Conservation (phyloP, 2,329 filamentous ascomycete species). For the Penicillium corylophilum region DNA sequence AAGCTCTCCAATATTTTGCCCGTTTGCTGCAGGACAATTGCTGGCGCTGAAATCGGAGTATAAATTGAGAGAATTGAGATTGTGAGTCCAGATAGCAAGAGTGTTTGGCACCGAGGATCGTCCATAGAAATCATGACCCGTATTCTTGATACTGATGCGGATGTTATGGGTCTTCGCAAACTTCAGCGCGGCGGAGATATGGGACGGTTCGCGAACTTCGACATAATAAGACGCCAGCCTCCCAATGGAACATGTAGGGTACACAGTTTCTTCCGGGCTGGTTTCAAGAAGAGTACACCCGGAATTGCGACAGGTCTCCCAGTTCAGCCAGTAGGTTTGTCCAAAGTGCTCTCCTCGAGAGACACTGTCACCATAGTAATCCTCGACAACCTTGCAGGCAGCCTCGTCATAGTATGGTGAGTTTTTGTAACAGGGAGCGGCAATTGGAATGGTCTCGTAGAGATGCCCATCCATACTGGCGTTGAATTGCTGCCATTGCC, state of each 20-base stretch:
- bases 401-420: conserved; percentile 1
- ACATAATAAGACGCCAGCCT: not conserved
- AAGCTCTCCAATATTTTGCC: conserved; percentile 47
- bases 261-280: not conserved
- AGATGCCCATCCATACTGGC: conserved; percentile 3
- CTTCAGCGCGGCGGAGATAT: conserved; percentile 14
- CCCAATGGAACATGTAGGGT: not conserved
- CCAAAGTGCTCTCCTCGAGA: conserved; percentile 2
- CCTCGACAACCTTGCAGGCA: conserved; percentile 1
- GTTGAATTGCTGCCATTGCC: conserved; percentile 9
- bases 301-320: conserved; percentile 4
- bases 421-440: conserved; percentile 7
- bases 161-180: not conserved
- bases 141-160: not conserved
- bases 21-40: conserved; percentile 28
- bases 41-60: conserved; percentile 22
- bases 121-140: not conserved
- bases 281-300: not conserved
- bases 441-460: conserved; percentile 6
- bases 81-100: not conserved
- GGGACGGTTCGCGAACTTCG: not conserved
- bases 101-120: not conserved
- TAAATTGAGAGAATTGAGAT: not conserved
- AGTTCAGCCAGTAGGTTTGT: conserved; percentile 4
- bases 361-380: conserved; percentile 1